A percentile compares a stretch with the other conserved stretches of the same genome.
phyloP scores from a whole-genome alignment of 2,329 filamentous ascomycete genomes.

The Colletotrichum truncatum region DNA sequence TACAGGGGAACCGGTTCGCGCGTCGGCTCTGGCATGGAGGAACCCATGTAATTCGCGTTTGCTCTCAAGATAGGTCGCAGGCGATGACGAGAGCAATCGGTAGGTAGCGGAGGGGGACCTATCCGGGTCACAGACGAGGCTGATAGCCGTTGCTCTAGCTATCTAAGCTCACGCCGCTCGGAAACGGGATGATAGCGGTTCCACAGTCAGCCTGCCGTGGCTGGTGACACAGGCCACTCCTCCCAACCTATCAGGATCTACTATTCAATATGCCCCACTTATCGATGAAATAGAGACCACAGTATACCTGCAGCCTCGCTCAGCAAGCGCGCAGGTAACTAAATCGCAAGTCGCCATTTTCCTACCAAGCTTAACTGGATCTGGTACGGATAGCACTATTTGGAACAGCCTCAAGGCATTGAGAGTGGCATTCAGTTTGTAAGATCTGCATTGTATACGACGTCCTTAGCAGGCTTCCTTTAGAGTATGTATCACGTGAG shows the following conservation, averaged over 20 bases:
- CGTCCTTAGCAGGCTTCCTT: too few species aligned
- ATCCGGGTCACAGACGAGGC: conserved; percentile 21
- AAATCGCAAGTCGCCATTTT: neutral
- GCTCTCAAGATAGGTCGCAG: neutral
- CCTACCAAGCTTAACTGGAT: neutral
- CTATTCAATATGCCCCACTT: neutral
- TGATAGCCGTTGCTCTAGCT: conserved; percentile 26
- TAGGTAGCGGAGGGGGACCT: conserved; percentile 18
- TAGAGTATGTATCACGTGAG: neutral
- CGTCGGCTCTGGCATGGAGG: neutral
- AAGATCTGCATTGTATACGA: too few species aligned
- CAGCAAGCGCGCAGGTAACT: neutral
- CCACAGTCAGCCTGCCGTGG: conserved; percentile 28
- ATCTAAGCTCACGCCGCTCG: conserved; percentile 21
- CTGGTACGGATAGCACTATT: too few species aligned
- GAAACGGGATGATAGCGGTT: conserved; percentile 8
- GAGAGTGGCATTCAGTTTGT: too few species aligned
- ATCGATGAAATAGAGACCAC: too few species aligned
- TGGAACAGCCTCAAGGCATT: neutral
- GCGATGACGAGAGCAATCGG: neutral
- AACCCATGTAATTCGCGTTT: neutral
- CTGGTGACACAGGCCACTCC: neutral
- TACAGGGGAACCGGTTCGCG: neutral
- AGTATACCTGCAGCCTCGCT: neutral
- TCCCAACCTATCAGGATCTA: conserved; percentile 7